Percentiles rank a stretch among this genome's conserved stretches.
phyloP scores from a whole-genome alignment of 2,329 filamentous ascomycete genomes.

The Sclerotinia sclerotiorum region DNA sequence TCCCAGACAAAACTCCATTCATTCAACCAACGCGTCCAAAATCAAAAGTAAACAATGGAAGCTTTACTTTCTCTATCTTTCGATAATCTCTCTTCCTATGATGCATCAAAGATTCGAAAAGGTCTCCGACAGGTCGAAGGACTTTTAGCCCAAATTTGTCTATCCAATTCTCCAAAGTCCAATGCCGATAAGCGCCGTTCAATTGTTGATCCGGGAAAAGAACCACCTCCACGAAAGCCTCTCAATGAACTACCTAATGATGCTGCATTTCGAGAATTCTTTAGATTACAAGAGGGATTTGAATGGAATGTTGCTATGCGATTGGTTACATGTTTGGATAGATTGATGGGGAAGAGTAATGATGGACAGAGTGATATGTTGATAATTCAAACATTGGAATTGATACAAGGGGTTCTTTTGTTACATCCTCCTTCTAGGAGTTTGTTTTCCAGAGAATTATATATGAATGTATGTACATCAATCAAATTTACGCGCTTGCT shows the following conservation, averaged over 20 bases:
- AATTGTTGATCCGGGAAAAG: slow-evolving; percentile 42
- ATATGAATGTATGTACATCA: slow-evolving; percentile 75
- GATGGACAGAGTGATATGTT: slow-evolving; percentile 83
- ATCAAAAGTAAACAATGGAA: slow-evolving; percentile 64
- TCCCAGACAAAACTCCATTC: slow-evolving; percentile 11
- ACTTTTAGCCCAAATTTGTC: slow-evolving; percentile 89
- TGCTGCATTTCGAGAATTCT: slow-evolving; percentile 91
- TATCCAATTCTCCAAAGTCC: slow-evolving; percentile 51
- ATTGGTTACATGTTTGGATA: slow-evolving; percentile 80
- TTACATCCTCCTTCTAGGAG: slow-evolving; percentile 87
- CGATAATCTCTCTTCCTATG: slow-evolving; percentile 81
- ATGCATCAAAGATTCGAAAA: slow-evolving; percentile 86
- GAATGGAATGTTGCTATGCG: slow-evolving; percentile 95
- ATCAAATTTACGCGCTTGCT: background rate
- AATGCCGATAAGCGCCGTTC: slow-evolving; percentile 35
- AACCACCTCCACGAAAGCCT: slow-evolving; percentile 52
- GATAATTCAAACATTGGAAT: slow-evolving; percentile 82
- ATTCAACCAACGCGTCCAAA: slow-evolving; percentile 6
- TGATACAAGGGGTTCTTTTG: slow-evolving; percentile 84
- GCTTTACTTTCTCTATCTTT: slow-evolving; percentile 88
- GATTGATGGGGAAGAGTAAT: slow-evolving; percentile 77
- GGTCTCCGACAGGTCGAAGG: slow-evolving; percentile 92
- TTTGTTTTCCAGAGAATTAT: slow-evolving; percentile 82
- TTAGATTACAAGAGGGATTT: slow-evolving; percentile 93
- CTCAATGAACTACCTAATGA: slow-evolving; percentile 73